Percentiles rank a stretch among this genome's conserved stretches.
phyloP scores from a whole-genome alignment of 1,284 basidiomycete species.

The Thecaphora thlaspeos region DNA sequence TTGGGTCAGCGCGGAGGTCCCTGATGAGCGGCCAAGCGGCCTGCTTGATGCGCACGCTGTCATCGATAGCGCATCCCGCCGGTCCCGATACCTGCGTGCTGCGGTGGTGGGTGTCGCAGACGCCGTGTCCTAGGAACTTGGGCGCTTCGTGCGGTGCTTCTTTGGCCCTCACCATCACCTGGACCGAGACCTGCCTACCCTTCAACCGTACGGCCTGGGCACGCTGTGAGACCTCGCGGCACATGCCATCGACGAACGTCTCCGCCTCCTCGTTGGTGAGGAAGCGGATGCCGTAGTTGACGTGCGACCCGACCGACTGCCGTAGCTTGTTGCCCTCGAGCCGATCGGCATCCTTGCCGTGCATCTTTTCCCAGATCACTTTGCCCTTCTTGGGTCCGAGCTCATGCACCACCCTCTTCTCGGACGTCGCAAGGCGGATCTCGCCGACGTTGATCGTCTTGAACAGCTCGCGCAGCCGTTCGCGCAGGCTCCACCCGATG shows the following conservation, averaged over 20 bases:
- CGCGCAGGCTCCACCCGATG: slow-evolving; percentile 66
- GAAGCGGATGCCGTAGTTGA: slow-evolving; percentile 85
- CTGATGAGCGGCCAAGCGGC: slow-evolving; percentile 75
- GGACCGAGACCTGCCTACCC: slow-evolving; percentile 69
- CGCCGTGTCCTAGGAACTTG: slow-evolving; percentile 93
- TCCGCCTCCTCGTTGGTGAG: slow-evolving; percentile 76
- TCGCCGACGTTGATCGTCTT: slow-evolving; percentile 72
- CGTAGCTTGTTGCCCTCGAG: slow-evolving; percentile 64
- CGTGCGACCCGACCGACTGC: slow-evolving; percentile 36
- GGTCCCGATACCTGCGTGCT: slow-evolving; percentile 64
- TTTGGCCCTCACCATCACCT: slow-evolving; percentile 82
- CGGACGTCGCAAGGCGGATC: slow-evolving; percentile 42
- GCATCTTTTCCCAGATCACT: slow-evolving; percentile 76
- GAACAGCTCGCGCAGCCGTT: slow-evolving; percentile 67
- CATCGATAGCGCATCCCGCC: slow-evolving; percentile 66
- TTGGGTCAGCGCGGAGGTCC: slow-evolving; percentile 73
- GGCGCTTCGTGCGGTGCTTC: slow-evolving; percentile 86
- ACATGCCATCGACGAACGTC: slow-evolving; percentile 45
- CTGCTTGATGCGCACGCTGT: slow-evolving; percentile 71
- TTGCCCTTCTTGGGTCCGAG: slow-evolving; percentile 81
- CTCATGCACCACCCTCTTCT: slow-evolving; percentile 61
- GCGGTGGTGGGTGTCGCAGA: slow-evolving; percentile 79
- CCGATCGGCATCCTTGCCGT: slow-evolving; percentile 76
- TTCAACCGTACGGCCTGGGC: slow-evolving; percentile 69
- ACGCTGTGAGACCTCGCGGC: slow-evolving; percentile 37